Conservation (phyloP, 176 grass and related monocot species). For the Carex pumila region DNA sequence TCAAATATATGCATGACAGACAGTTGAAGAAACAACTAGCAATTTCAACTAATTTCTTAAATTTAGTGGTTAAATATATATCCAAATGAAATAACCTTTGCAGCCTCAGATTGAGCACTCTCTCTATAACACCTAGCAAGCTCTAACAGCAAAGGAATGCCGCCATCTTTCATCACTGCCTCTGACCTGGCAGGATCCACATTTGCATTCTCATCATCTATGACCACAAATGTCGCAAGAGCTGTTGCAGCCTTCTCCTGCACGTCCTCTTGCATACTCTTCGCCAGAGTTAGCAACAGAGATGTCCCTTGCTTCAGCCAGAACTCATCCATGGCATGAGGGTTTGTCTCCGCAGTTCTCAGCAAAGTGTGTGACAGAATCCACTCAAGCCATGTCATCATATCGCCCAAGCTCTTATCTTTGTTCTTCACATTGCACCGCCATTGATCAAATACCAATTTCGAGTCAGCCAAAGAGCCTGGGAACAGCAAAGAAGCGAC, state of each 20-base stretch:
- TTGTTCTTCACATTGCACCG: slow-evolving; percentile 34
- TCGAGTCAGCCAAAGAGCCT: slow-evolving; percentile 34
- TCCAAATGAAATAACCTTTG: slow-evolving; percentile 57
- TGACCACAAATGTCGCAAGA: slow-evolving; percentile 91
- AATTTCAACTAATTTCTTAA: neutral
- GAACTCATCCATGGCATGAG: slow-evolving; percentile 78
- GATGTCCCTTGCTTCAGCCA: slow-evolving; percentile 79
- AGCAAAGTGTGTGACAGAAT: slow-evolving; percentile 72
- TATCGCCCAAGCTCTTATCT: slow-evolving; percentile 46
- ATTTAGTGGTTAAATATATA: neutral
- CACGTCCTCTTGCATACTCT: slow-evolving; percentile 76
- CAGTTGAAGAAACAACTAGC: neutral
- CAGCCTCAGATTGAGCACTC: slow-evolving; percentile 89
- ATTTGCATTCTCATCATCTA: slow-evolving; percentile 82
- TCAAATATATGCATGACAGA: neutral
- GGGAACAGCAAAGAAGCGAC: slow-evolving; percentile 51
- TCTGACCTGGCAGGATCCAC: slow-evolving; percentile 89
- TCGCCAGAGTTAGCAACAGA: slow-evolving; percentile 68
- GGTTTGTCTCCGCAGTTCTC: slow-evolving; percentile 64
- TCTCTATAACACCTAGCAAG: slow-evolving; percentile 89
- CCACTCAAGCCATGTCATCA: slow-evolving; percentile 87
- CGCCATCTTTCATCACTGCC: slow-evolving; percentile 78
- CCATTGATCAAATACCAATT: slow-evolving; percentile 51
- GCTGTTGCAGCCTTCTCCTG: slow-evolving; percentile 89
- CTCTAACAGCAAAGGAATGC: slow-evolving; percentile 72